Evolutionary conservation across 352 stramenopile species (phyloP), one percentile per base, ranked within the genome.

Genomic region (Phytopythium aichiense): DNA sequence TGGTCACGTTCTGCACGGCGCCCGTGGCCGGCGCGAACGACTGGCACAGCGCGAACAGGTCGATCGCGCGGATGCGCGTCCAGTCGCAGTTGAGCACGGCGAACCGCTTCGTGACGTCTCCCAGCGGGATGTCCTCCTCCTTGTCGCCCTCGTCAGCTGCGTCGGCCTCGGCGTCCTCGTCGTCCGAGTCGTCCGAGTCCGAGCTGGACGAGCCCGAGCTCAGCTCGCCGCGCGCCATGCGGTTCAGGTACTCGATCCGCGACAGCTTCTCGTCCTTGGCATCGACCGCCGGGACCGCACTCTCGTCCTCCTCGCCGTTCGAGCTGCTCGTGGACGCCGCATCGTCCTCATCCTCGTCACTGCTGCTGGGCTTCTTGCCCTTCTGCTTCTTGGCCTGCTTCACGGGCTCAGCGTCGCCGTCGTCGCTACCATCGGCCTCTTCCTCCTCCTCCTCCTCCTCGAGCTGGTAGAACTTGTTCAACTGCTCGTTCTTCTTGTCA

Each of bases 41-140:
- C 65, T 93, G 77, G 33, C 98, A 92, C 33, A 99, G 86, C 45
- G 92, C 92, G 69, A 98, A 98, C 30, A 99, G 64, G 76, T 99
- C 97, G 35, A 98, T 87, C 4, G 97, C 95, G 45, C 92, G 91
- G 56, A 99, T 93, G 60, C 97, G 80, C 40, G 92, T 87, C 97
- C 97, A 99, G 79, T 99, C 96, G 63, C 96, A 95, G 74, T 98
- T 98, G 54, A 97, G 84, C 23, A 99, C 79, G 1, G 95, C 96
- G 45, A 99, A 91, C 20, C 85, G 83, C 55, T 82, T 92, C 13
- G 92, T 97, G 53, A 88, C 85, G 4, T 92, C 89, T 37, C 83
- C 87, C 40, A 95, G 68, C 9, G 81, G 88, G 55, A 94, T 93
- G 38, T 94, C 82, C 59, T 94, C 84, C 33, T 84, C 67, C 61